Base-by-base conservation (phyloP, 176 grass and related monocot genomes). In the Musa troglodytarum region DNA sequence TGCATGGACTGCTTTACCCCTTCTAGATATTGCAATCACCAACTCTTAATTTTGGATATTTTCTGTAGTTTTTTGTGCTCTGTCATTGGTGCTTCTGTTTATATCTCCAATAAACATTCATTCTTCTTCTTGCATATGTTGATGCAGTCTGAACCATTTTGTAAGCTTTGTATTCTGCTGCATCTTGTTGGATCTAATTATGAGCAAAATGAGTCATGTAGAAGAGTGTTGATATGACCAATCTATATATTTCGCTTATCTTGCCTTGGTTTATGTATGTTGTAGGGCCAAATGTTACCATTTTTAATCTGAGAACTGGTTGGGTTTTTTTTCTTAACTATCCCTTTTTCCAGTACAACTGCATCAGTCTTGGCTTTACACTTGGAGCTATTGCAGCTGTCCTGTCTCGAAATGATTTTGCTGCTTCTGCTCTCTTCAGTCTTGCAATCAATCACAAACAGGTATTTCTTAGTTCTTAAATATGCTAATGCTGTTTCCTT, bases 401-500 rank as follows among this genome's bases (percentile, higher is more conserved):
- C 54, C 22, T 98, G 69, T 91, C 84, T 0, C 74, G 52, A 65
- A 81, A 89, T 56, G 88, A 98, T 13, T 69, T 91, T 76, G 63
- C 80, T 81, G 90, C 84, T 26, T 87, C 88, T 69, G 67, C 83
- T 77, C 90, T 97, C 49, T 93, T 93, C 81, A 87, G 76, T 82
- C 94, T 93, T 77, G 88, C 94, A 55, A 89, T 93, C 53, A 98
- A 91, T 68, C 94, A 98, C 78, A 93, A 93, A 80, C 90, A 92
- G 89, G 93, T 96, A 61, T 22, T 11, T 24, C 54, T 83, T n/a
- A 19, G 77, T 11, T 66, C 49, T 75, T 12, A 69, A 26, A n/a
- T 67, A 17, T 70, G 11, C 24, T 68, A 52, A 50, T 51, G 4
- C 13, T 49, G 14, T 49, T 43, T 43, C 34, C 34, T 6, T 43